Evolutionary conservation across 768 basidiomycete species (phyloP).

Genomic region (Trametes punicea): DNA sequence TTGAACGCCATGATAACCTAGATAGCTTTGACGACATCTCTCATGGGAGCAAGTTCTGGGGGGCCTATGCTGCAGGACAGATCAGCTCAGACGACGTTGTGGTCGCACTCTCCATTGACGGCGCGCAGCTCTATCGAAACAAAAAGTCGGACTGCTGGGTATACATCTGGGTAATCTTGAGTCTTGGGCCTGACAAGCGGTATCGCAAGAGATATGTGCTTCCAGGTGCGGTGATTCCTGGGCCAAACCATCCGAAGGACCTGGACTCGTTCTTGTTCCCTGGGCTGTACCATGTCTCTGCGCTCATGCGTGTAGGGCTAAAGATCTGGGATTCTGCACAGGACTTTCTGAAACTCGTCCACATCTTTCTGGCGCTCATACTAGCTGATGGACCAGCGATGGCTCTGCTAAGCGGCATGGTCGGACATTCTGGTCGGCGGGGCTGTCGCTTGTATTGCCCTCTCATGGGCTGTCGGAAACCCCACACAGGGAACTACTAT

Average conservation of each 20-base stretch:
- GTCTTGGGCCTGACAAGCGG: background rate
- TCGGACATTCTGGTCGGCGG: constrained; percentile 33
- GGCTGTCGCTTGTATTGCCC: constrained; percentile 37
- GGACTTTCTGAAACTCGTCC: background rate
- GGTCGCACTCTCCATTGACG: constrained; percentile 17
- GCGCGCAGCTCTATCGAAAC: constrained; percentile 13
- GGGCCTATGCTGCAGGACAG: constrained; percentile 10
- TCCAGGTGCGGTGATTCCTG: background rate
- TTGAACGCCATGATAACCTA: background rate
- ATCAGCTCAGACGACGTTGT: constrained; percentile 16
- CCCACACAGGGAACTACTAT: constrained; percentile 32
- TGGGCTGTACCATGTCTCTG: background rate
- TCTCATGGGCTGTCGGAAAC: constrained; percentile 29
- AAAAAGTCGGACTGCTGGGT: background rate
- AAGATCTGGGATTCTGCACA: constrained; percentile 28
- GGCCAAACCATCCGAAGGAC: background rate
- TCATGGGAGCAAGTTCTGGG: constrained; percentile 16
- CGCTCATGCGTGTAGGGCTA: constrained; percentile 22
- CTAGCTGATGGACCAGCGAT: constrained; percentile 13
- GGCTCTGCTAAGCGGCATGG: constrained; percentile 30
- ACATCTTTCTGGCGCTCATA: constrained; percentile 1
- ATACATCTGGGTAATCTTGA: background rate
- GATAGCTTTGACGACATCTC: constrained; percentile 11
- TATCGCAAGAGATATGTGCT: background rate
- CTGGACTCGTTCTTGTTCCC: background rate